Evolutionary conservation across 495 filamentous ascomycete genomes (phyloP).

Genomic region (Hyaloscypha hepaticicola): DNA sequence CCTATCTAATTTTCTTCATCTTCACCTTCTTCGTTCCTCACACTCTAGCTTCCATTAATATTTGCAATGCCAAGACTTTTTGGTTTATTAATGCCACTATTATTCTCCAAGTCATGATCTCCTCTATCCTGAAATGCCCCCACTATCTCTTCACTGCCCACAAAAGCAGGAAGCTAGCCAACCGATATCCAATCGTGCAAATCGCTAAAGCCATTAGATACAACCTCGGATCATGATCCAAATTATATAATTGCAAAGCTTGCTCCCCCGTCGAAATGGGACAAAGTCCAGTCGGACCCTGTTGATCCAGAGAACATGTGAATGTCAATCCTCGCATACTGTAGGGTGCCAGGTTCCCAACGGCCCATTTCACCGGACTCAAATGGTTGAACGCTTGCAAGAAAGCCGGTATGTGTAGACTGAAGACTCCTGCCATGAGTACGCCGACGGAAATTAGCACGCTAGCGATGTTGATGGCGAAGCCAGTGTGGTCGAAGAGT

Average conservation of each 20-base stretch:
- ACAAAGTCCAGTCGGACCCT: not conserved
- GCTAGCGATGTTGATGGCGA: not conserved
- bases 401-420: not conserved
- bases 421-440: not conserved
- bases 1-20: too few species aligned
- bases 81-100: too few species aligned
- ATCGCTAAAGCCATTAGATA: not conserved
- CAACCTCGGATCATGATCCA: not conserved
- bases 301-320: not conserved
- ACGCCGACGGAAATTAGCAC: not conserved
- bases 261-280: not conserved
- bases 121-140: not conserved
- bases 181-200: not conserved
- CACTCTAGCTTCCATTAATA: too few species aligned
- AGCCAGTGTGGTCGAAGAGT: not conserved
- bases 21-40: too few species aligned
- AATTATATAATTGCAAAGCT: not conserved
- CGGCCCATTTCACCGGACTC: not conserved
- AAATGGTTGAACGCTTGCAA: not conserved
- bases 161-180: not conserved
- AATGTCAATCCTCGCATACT: not conserved
- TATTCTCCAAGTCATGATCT: too few species aligned
- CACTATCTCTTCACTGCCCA: not conserved
- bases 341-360: not conserved
- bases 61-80: too few species aligned